Conservation (phyloP, 228 moss, liverwort and hornwort species). For the Sphagnum fallax region DNA sequence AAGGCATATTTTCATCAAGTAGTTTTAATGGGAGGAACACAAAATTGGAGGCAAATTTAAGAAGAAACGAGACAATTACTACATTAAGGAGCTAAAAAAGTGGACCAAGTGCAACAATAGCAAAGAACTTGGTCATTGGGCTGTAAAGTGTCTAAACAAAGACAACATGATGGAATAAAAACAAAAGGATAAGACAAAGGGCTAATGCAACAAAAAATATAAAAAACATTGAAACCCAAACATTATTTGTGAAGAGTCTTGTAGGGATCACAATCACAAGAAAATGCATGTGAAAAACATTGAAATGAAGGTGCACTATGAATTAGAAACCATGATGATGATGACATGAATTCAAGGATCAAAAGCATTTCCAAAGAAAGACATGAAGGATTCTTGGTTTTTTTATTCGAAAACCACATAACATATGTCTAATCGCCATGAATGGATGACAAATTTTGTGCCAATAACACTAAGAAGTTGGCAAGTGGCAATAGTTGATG, state of each 20-base stretch:
- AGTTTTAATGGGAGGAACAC: background rate
- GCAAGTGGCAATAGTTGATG: background rate
- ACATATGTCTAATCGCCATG: constrained; percentile 2
- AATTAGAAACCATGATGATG: no score
- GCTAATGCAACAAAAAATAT: no score
- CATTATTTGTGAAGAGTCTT: background rate
- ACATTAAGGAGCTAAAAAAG: background rate
- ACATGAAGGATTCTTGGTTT: constrained; percentile 1
- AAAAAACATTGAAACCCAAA: no score
- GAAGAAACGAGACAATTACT: background rate
- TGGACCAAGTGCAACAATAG: background rate
- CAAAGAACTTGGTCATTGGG: background rate
- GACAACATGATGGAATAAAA: no score
- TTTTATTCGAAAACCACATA: constrained; percentile 1
- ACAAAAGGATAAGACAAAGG: no score
- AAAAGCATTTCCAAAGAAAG: background rate
- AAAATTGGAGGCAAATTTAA: background rate
- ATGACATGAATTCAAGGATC: no score
- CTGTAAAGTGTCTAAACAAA: no score
- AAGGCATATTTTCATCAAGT: background rate
- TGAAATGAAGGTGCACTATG: no score
- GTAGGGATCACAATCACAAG: no score
- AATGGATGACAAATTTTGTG: background rate
- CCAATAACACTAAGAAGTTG: background rate
- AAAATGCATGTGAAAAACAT: no score